A percentile compares a stretch with the other conserved stretches of the same genome.
Conservation (phyloP, 805 yeast species). For the Saccharomycopsis sp. region DNA sequence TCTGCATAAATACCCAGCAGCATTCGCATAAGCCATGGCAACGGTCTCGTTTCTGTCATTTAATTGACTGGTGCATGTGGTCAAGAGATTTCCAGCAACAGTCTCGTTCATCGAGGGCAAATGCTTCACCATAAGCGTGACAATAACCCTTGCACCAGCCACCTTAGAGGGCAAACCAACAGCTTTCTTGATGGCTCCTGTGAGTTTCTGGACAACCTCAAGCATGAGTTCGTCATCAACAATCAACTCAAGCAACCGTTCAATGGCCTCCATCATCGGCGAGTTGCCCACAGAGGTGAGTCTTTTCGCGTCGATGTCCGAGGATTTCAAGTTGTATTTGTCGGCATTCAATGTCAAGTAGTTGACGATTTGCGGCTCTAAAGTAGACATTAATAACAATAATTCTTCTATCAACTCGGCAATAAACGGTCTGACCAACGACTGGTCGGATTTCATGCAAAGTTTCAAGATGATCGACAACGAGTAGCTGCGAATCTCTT, state of each 20-base stretch:
- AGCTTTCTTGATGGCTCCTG: conserved; percentile 52
- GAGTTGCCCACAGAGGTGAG: conserved; percentile 68
- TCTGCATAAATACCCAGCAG: conserved; percentile 74
- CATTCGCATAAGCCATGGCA: conserved; percentile 65
- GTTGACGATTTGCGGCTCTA: conserved; percentile 88
- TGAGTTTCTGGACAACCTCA: conserved; percentile 43
- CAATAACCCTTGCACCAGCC: conserved; percentile 70
- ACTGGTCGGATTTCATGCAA: conserved; percentile 54
- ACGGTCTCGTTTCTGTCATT: conserved; percentile 69
- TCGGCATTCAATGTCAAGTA: conserved; percentile 83
- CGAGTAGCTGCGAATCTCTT: conserved; percentile 74
- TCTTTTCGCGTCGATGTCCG: conserved; percentile 73
- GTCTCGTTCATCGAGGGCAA: conserved; percentile 34
- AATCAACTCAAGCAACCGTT: conserved; percentile 52
- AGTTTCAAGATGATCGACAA: conserved; percentile 67
- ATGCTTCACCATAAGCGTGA: conserved; percentile 39
- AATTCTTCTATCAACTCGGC: conserved; percentile 66
- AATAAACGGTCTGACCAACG: conserved; percentile 55
- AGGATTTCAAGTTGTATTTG: conserved; percentile 67
- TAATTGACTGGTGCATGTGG: conserved; percentile 50
- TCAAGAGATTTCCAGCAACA: conserved; percentile 58
- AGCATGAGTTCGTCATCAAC: conserved; percentile 45
- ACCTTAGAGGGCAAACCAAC: conserved; percentile 91
- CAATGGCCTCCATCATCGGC: conserved; percentile 86
- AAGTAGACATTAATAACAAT: conserved; percentile 66